These are phyloP conservation scores for Piper longum DNA, from an alignment of 164 flowering plant species.

Conservation along the genomic window DNA sequence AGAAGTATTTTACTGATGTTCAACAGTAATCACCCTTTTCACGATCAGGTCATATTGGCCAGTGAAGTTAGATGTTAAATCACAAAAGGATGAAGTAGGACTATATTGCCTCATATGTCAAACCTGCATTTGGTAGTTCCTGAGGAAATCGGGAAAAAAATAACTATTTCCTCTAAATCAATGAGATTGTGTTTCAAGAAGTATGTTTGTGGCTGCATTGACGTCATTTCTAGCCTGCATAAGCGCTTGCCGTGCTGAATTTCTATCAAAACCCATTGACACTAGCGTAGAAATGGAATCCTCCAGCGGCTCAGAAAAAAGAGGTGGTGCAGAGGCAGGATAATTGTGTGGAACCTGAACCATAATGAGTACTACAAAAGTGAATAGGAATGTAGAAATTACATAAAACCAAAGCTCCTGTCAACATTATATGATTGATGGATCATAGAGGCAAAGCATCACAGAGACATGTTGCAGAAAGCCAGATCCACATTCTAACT, in stretches of 20 bases:
- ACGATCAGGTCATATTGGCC: too few relatives aligned
- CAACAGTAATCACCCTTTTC: too few relatives aligned
- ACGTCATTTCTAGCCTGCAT: constrained; percentile 80
- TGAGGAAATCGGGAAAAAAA: not conserved
- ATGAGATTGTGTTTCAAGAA: constrained; percentile 75
- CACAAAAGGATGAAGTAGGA: not conserved
- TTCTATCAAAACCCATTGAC: constrained; percentile 93
- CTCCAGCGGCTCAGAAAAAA: constrained; percentile 55
- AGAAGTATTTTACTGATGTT: not conserved
- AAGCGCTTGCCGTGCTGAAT: constrained; percentile 81
- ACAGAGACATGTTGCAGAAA: too few relatives aligned
- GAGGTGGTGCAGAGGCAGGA: constrained; percentile 15
- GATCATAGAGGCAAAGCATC: too few relatives aligned
- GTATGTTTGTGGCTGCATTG: constrained; percentile 81
- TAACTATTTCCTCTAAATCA: constrained; percentile 5
- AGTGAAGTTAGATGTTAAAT: too few relatives aligned
- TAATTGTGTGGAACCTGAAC: constrained; percentile 36
- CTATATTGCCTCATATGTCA: not conserved
- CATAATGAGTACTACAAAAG: not conserved
- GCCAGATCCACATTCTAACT: too few relatives aligned
- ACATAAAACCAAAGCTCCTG: too few relatives aligned
- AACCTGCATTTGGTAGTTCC: not conserved
- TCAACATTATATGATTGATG: too few relatives aligned
- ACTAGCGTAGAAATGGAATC: constrained; percentile 68
- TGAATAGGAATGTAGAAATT: too few relatives aligned